Conservation (phyloP, 305 asterid genomes). For the Striga hermonthica region DNA sequence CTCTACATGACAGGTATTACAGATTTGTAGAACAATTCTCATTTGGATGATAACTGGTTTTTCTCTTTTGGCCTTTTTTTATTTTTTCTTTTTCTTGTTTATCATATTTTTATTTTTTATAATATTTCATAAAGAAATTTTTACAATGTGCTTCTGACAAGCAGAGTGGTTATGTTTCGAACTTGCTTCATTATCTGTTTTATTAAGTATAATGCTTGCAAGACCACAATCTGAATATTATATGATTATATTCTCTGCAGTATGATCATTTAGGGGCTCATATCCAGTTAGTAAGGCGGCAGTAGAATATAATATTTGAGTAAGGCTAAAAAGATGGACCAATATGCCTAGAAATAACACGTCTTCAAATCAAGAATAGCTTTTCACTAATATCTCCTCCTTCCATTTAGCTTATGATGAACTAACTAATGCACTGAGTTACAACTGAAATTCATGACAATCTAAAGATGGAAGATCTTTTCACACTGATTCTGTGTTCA, state of each 20-base stretch:
- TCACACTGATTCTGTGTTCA: conserved; percentile 24
- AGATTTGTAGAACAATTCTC: conserved; percentile 7
- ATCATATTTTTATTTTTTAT: conserved; percentile 6
- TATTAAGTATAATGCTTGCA: conserved; percentile 21
- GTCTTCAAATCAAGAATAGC: conserved; percentile 15
- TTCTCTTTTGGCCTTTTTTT: conserved; percentile 18
- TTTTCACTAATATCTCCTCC: neutral
- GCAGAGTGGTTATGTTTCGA: conserved; percentile 5
- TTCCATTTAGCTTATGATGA: neutral
- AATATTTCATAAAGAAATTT: conserved; percentile 9
- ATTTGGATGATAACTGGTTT: conserved; percentile 20
- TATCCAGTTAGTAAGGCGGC: neutral
- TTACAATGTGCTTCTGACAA: conserved; percentile 6
- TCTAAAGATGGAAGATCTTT: conserved; percentile 22
- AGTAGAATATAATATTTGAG: neutral
- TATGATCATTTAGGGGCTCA: conserved; percentile 5
- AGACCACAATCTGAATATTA: neutral
- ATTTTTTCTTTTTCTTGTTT: conserved; percentile 2
- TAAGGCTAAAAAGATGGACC: conserved; percentile 4
- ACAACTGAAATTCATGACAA: conserved; percentile 22
- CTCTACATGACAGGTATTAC: conserved; percentile 91
- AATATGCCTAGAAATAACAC: conserved; percentile 3
- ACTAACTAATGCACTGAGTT: conserved; percentile 8
- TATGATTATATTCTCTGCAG: conserved; percentile 18
- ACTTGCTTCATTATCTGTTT: conserved; percentile 1